These are phyloP conservation scores for Amanita pallidorosea DNA, from an alignment of 768 basidiomycete genomes.

Conservation along the genomic window DNA sequence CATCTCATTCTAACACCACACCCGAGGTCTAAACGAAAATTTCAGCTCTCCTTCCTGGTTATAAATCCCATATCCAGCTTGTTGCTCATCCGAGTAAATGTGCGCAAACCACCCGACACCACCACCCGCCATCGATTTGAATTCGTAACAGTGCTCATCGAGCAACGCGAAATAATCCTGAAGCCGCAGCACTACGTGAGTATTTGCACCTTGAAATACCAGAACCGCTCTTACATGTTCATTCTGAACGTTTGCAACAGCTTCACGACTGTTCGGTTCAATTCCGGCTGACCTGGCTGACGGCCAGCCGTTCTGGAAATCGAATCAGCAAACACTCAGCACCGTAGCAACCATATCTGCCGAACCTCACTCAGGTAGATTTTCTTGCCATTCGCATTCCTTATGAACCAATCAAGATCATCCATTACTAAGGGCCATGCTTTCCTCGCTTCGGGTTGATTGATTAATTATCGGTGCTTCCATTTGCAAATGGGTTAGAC, in stretches of 20 bases:
- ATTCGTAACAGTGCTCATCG: constrained; percentile 48
- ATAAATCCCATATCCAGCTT: constrained; percentile 67
- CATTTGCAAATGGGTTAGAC: constrained; percentile 1
- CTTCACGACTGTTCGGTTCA: constrained; percentile 51
- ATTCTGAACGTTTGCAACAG: constrained; percentile 50
- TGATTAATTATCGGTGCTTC: neutral
- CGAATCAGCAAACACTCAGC: neutral
- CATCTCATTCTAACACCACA: constrained; percentile 32
- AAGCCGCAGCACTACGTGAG: neutral
- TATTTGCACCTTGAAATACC: neutral
- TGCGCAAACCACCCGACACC: constrained; percentile 80
- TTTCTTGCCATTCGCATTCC: constrained; percentile 58
- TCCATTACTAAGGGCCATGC: constrained; percentile 52
- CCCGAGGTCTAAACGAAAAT: constrained; percentile 55
- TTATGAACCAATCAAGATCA: constrained; percentile 60
- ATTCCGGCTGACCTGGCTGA: constrained; percentile 51
- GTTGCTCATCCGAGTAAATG: constrained; percentile 57
- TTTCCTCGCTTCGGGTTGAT: constrained; percentile 27
- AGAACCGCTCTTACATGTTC: constrained; percentile 35
- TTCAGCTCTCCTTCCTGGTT: constrained; percentile 36
- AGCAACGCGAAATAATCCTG: constrained; percentile 56
- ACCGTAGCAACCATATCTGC: neutral
- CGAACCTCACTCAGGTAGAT: constrained; percentile 62
- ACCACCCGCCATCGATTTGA: constrained; percentile 49
- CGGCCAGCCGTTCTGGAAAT: constrained; percentile 65